Conservation (phyloP, 169 alveolate species). For the Plasmodium knowlesi region DNA sequence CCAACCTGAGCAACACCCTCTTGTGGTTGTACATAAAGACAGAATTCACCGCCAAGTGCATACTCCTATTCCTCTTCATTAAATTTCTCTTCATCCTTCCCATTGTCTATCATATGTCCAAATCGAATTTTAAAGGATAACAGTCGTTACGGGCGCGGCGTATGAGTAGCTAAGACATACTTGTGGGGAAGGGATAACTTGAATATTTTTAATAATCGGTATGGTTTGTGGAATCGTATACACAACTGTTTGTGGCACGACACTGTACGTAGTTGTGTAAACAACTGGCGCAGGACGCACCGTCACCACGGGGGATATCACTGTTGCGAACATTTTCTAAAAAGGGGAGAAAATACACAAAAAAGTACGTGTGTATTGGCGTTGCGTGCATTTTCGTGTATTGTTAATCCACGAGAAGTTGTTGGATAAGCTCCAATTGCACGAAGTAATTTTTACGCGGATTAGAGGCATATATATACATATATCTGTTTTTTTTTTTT, state of each 20-base stretch:
- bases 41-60: neutral
- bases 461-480: neutral
- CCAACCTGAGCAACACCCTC: neutral
- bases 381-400: neutral
- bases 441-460: neutral
- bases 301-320: slow-evolving; percentile 53
- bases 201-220: slow-evolving; percentile 56
- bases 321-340: slow-evolving; percentile 52
- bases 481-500: neutral
- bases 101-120: neutral
- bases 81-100: slow-evolving; percentile 6
- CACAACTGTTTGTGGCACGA: slow-evolving; percentile 72
- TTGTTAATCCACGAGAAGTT: neutral
- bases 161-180: slow-evolving; percentile 60
- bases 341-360: neutral
- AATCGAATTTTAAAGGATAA: slow-evolving; percentile 22
- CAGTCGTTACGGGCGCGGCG: slow-evolving; percentile 25
- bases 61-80: neutral
- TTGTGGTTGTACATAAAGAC: neutral
- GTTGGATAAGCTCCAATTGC: neutral
- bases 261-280: slow-evolving; percentile 72
- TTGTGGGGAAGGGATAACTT: slow-evolving; percentile 56
- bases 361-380: neutral
- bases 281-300: slow-evolving; percentile 61
- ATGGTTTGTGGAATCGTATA: slow-evolving; percentile 40